Evolutionary conservation across 192 early-diverging fungal species (phyloP).

Genomic region (Umbelopsis ramanniana): DNA sequence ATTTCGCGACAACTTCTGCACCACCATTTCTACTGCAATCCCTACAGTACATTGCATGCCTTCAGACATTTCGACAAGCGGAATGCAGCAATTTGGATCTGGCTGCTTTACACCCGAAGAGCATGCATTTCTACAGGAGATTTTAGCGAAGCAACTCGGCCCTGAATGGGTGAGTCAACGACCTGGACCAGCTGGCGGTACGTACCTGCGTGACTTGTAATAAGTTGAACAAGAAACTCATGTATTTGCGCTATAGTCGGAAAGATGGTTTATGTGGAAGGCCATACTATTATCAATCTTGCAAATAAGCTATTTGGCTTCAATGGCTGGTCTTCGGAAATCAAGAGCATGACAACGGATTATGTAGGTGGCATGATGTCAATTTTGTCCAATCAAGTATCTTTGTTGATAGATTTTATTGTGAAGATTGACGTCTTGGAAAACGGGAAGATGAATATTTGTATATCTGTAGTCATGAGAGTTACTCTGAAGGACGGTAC

Average conservation of each 20-base stretch:
- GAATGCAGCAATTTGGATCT: background rate
- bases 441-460: conserved; percentile 61
- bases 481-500: conserved; percentile 90
- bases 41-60: background rate
- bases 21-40: background rate
- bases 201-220: background rate
- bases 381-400: background rate
- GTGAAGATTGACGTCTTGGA: conserved; percentile 47
- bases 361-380: conserved; percentile 55
- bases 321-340: conserved; percentile 84
- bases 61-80: background rate
- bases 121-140: background rate
- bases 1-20: no score
- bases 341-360: conserved; percentile 79
- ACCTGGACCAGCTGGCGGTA: conserved; percentile 7
- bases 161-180: background rate
- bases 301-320: conserved; percentile 97
- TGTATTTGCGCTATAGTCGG: background rate
- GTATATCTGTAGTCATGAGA: conserved; percentile 76
- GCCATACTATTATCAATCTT: conserved; percentile 79
- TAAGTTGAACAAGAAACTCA: background rate
- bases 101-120: background rate
- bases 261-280: conserved; percentile 50
- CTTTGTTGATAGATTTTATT: background rate
- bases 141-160: conserved; percentile 6